Evolutionary conservation across 352 stramenopile species (phyloP).

Genomic region (Elongisporangium prolatum): DNA sequence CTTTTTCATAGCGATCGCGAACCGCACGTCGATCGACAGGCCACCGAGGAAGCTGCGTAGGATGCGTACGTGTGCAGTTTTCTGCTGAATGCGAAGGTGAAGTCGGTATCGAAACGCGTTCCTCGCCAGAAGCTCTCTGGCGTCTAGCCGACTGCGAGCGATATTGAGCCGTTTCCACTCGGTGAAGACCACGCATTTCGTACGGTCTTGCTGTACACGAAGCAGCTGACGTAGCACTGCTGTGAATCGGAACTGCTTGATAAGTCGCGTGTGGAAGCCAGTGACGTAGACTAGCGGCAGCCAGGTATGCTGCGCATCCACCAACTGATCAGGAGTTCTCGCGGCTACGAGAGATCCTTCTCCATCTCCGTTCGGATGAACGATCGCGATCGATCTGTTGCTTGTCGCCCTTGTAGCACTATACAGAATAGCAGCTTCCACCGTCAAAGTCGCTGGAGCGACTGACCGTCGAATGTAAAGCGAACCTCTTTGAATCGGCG

Average conservation of each 20-base stretch:
- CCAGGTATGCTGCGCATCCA: constrained; percentile 24
- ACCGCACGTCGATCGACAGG: constrained; percentile 54
- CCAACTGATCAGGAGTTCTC: background rate
- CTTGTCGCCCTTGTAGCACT: background rate
- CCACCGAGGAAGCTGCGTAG: constrained; percentile 40
- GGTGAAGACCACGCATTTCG: constrained; percentile 26
- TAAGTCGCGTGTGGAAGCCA: constrained; percentile 33
- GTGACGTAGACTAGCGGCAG: constrained; percentile 31
- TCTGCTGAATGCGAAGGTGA: constrained; percentile 30
- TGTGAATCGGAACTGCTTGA: constrained; percentile 18
- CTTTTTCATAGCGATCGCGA: constrained; percentile 56
- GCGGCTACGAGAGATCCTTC: background rate
- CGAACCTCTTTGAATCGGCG: background rate
- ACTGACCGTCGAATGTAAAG: background rate
- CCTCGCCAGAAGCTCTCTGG: constrained; percentile 22
- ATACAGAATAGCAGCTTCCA: background rate
- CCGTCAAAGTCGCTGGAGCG: background rate
- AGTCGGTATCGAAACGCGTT: constrained; percentile 38
- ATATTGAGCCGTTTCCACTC: constrained; percentile 34
- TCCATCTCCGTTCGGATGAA: background rate
- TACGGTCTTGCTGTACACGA: constrained; percentile 19
- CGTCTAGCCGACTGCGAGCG: constrained; percentile 16
- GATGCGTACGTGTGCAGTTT: constrained; percentile 22
- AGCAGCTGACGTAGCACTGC: constrained; percentile 17
- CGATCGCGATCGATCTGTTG: background rate